Evolutionary conservation across 163 green algal genomes (phyloP).

Genomic region (Scenedesmus sp.): DNA sequence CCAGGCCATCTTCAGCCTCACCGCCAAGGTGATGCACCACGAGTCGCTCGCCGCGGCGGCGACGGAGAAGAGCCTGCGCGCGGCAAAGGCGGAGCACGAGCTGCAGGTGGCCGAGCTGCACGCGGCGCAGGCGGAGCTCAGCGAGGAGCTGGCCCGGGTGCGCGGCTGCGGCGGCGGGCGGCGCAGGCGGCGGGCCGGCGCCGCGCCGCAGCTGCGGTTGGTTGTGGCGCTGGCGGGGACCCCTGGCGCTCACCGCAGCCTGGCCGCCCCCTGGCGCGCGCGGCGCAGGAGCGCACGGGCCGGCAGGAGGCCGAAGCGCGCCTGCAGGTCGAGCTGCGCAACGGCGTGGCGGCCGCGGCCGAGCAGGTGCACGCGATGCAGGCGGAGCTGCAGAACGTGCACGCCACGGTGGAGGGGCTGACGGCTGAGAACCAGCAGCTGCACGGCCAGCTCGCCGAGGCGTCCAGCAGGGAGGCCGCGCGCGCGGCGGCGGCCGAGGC

Average conservation of each 20-base stretch:
- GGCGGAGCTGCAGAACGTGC: not conserved
- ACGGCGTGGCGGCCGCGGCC: not conserved
- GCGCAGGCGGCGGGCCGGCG: too few relatives aligned
- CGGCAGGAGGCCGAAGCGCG: slow-evolving; percentile 2
- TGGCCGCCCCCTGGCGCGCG: not conserved
- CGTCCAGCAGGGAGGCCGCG: not conserved
- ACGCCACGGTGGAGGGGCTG: not conserved
- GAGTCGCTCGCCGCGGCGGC: slow-evolving; percentile 44
- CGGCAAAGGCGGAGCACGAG: slow-evolving; percentile 21
- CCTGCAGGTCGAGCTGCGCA: slow-evolving; percentile 18
- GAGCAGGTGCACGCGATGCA: not conserved
- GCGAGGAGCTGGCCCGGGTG: slow-evolving; percentile 10
- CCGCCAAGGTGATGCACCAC: slow-evolving; percentile 37
- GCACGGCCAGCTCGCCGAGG: not conserved
- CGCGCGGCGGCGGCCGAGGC: too few relatives aligned
- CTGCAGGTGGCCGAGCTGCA: slow-evolving; percentile 12
- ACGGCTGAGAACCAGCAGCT: not conserved
- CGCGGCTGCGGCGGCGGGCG: too few relatives aligned
- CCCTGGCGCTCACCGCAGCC: too few relatives aligned
- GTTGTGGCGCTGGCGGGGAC: too few relatives aligned
- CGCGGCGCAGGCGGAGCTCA: too few relatives aligned
- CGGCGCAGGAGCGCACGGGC: slow-evolving; percentile 14
- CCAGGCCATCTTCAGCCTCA: slow-evolving; percentile 30
- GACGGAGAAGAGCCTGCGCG: not conserved
- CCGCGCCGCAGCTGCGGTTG: too few relatives aligned